Evolutionary conservation across 192 early-diverging fungal genomes (phyloP).

Genomic region (Coemansia sp.): DNA sequence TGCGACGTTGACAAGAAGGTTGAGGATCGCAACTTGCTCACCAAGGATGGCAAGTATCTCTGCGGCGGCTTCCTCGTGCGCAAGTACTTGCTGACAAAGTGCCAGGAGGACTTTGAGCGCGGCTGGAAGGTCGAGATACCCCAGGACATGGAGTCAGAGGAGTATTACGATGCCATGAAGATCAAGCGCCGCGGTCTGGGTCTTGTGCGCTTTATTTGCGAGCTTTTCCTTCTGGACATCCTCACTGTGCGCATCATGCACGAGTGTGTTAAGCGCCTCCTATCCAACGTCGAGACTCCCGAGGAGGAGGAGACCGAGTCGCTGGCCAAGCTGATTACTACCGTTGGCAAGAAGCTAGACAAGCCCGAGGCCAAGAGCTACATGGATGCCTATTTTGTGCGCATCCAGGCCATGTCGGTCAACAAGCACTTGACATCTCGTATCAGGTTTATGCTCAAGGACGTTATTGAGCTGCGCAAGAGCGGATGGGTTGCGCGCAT

Average conservation of each 20-base stretch:
- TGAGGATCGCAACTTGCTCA: constrained; percentile 62
- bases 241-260: constrained; percentile 97
- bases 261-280: constrained; percentile 82
- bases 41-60: constrained; percentile 60
- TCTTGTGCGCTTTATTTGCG: constrained; percentile 92
- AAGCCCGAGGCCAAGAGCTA: constrained; percentile 53
- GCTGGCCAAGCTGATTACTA: constrained; percentile 88
- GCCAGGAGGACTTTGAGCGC: constrained; percentile 94
- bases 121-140: constrained; percentile 86
- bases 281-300: constrained; percentile 70
- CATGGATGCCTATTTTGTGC: constrained; percentile 87
- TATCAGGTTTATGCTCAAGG: constrained; percentile 92
- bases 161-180: constrained; percentile 85
- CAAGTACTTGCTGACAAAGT: constrained; percentile 86
- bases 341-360: constrained; percentile 85
- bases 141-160: constrained; percentile 72
- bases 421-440: constrained; percentile 76
- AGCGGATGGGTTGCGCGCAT: constrained; percentile 74
- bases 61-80: constrained; percentile 79
- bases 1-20: constrained; percentile 63
- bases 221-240: constrained; percentile 90
- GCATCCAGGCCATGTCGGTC: constrained; percentile 76
- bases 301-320: constrained; percentile 97
- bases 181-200: constrained; percentile 95
- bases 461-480: constrained; percentile 82